Evolutionary conservation across 176 grass and related monocot species (phyloP).

Genomic region (Oryza australiensis): DNA sequence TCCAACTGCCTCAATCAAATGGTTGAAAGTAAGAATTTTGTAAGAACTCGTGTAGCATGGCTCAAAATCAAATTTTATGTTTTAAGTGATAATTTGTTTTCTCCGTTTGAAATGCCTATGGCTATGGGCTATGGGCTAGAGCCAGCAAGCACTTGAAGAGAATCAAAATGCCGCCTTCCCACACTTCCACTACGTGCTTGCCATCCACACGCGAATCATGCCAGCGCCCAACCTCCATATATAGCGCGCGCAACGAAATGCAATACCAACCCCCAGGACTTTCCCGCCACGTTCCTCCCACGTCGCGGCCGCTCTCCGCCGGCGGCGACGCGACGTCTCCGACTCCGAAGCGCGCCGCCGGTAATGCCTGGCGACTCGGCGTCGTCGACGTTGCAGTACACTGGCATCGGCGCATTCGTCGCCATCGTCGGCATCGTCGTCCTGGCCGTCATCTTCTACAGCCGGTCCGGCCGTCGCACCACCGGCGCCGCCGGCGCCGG

Average conservation of each 20-base stretch:
- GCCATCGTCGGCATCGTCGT: conserved; percentile 26
- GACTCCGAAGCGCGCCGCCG: neutral
- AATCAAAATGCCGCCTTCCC: neutral
- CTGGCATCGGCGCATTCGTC: conserved; percentile 43
- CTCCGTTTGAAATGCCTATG: too few relatives aligned
- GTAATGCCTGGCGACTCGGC: conserved; percentile 21
- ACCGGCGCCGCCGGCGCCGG: neutral
- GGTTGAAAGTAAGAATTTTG: too few relatives aligned
- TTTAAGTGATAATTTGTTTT: too few relatives aligned
- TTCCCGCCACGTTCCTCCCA: neutral
- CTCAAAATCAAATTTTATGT: too few relatives aligned
- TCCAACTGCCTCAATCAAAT: too few relatives aligned
- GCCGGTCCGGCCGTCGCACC: neutral
- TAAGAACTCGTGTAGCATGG: too few relatives aligned
- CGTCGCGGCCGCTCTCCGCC: neutral
- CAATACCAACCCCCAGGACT: too few relatives aligned
- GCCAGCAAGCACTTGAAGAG: neutral
- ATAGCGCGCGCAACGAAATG: conserved; percentile 14
- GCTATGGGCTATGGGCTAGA: too few relatives aligned
- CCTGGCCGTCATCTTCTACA: conserved; percentile 12
- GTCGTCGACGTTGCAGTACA: conserved; percentile 33
- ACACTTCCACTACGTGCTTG: conserved; percentile 19
- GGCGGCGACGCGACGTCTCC: too few relatives aligned
- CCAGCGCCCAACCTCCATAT: neutral
- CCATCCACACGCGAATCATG: conserved; percentile 7